phyloP scores from a whole-genome alignment of 805 yeast species.

The Lachancea meyersii region DNA sequence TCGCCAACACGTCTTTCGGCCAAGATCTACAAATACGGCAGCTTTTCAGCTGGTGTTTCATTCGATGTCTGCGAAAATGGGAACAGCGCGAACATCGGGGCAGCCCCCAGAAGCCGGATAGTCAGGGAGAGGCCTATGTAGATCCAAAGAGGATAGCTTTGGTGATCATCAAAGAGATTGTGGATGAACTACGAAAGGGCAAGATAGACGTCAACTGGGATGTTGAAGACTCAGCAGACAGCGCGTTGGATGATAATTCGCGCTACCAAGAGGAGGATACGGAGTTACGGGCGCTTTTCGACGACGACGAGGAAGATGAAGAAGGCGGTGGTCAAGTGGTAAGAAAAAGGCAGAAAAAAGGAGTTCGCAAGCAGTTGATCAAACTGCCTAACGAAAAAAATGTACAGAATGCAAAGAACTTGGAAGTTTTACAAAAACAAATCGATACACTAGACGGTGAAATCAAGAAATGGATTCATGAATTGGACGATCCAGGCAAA shows the following conservation, averaged over 20 bases:
- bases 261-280: constrained; percentile 18
- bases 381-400: constrained; percentile 25
- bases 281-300: constrained; percentile 19
- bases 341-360: neutral
- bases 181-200: constrained; percentile 27
- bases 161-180: constrained; percentile 27
- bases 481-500: constrained; percentile 10
- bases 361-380: constrained; percentile 2
- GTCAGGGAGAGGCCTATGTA: constrained; percentile 10
- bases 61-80: constrained; percentile 21
- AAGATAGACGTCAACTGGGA: constrained; percentile 27
- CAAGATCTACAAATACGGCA: constrained; percentile 27
- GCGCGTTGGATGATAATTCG: constrained; percentile 8
- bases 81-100: constrained; percentile 3
- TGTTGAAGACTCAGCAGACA: constrained; percentile 12
- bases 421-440: constrained; percentile 19
- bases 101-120: constrained; percentile 5
- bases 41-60: constrained; percentile 31
- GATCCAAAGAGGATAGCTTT: constrained; percentile 22
- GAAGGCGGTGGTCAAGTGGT: constrained; percentile 3
- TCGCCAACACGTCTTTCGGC: constrained; percentile 27
- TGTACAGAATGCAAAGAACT: constrained; percentile 3
- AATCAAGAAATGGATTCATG: constrained; percentile 24
- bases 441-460: constrained; percentile 23
- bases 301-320: constrained; percentile 15